Evolutionary conservation across 2,329 filamentous ascomycete species (phyloP).

Genomic region (Sporothrix phasma): DNA sequence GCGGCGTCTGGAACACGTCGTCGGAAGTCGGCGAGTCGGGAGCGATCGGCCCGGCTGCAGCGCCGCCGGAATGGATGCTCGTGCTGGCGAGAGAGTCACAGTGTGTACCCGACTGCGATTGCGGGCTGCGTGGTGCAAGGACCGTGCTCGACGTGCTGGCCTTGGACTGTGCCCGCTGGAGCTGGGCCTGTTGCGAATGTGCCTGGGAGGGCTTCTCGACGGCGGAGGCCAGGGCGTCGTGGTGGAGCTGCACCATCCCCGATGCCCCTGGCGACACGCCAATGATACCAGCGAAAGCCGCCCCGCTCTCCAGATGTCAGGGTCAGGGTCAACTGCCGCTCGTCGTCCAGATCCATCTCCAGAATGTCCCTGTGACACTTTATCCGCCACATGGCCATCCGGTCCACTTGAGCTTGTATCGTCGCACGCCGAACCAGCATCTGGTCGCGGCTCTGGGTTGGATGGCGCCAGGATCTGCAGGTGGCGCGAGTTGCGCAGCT

Average conservation of each 20-base stretch:
- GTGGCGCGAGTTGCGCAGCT: slow-evolving; percentile 83
- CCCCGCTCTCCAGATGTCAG: slow-evolving; percentile 21
- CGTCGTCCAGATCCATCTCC: slow-evolving; percentile 74
- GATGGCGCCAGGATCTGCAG: slow-evolving; percentile 77
- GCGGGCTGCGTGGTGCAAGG: slow-evolving; percentile 29
- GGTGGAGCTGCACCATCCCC: neutral
- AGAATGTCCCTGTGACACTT: slow-evolving; percentile 87
- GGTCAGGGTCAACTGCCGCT: slow-evolving; percentile 37
- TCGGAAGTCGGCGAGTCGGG: slow-evolving; percentile 34
- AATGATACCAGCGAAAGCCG: slow-evolving; percentile 17
- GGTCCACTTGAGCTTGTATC: slow-evolving; percentile 82
- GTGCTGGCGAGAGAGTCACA: slow-evolving; percentile 22
- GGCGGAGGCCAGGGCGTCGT: neutral
- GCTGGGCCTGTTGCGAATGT: slow-evolving; percentile 12
- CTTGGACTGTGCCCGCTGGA: slow-evolving; percentile 25
- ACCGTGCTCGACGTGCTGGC: slow-evolving; percentile 25
- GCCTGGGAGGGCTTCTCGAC: neutral
- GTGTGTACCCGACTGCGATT: slow-evolving; percentile 28
- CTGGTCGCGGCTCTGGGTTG: slow-evolving; percentile 78
- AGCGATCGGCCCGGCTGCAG: slow-evolving; percentile 16
- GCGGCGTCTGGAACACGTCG: slow-evolving; percentile 41
- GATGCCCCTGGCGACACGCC: neutral
- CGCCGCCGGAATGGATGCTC: slow-evolving; percentile 9
- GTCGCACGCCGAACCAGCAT: slow-evolving; percentile 72
- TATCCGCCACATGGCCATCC: slow-evolving; percentile 85